Conservation (phyloP, 2,329 filamentous ascomycete genomes). For the Aspergillus sp. region DNA sequence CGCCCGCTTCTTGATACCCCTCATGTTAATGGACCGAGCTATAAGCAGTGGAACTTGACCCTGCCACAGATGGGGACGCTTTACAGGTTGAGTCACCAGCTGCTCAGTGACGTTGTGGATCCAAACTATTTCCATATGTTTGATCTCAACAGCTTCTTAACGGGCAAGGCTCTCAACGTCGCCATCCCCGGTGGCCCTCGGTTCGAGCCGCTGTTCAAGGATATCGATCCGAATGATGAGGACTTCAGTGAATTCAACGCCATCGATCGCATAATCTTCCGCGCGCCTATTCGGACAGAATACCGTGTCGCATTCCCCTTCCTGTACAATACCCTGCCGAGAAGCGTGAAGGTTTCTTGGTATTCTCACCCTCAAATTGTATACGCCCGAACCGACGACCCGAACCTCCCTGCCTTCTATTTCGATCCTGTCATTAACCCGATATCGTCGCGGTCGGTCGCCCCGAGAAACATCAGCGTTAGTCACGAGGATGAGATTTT, state of each 20-base stretch:
- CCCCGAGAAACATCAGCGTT: slow-evolving; percentile 83
- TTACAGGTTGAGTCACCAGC: slow-evolving; percentile 80
- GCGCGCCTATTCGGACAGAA: slow-evolving; percentile 86
- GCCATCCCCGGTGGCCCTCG: slow-evolving; percentile 94
- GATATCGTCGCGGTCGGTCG: slow-evolving; percentile 88
- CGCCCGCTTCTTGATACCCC: slow-evolving; percentile 79
- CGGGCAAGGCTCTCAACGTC: slow-evolving; percentile 92
- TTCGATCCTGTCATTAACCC: slow-evolving; percentile 98
- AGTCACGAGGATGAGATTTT: slow-evolving; percentile 94
- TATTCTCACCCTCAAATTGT: slow-evolving; percentile 90
- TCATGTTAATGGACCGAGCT: slow-evolving; percentile 93
- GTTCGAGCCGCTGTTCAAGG: slow-evolving; percentile 96
- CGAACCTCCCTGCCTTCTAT: slow-evolving; percentile 87
- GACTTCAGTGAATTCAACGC: slow-evolving; percentile 99
- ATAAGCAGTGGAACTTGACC: slow-evolving; percentile 88
- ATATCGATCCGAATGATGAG: slow-evolving; percentile 96
- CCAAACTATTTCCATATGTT: slow-evolving; percentile 98
- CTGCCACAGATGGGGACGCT: slow-evolving; percentile 93
- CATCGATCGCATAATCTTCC: slow-evolving; percentile 98
- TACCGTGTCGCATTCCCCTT: slow-evolving; percentile 91
- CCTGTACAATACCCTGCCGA: slow-evolving; percentile 89
- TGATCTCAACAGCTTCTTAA: slow-evolving; percentile 87
- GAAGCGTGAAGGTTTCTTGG: slow-evolving; percentile 88
- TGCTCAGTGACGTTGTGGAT: slow-evolving; percentile 86
- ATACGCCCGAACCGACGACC: slow-evolving; percentile 79